These are phyloP conservation scores for Cylindrodendrum hubeiense DNA, from an alignment of 2,329 filamentous ascomycete genomes.

Conservation along the genomic window DNA sequence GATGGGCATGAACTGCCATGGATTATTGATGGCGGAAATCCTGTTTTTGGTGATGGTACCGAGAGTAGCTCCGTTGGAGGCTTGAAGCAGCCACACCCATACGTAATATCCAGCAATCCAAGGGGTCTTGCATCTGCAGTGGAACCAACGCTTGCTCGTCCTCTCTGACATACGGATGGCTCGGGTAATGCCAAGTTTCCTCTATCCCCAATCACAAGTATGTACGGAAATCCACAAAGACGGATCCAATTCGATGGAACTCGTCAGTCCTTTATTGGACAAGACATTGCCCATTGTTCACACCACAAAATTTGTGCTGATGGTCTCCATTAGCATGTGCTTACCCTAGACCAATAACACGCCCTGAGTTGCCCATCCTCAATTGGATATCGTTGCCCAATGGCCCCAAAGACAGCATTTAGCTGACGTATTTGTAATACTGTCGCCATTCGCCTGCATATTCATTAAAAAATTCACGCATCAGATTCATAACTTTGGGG, in stretches of 20 bases:
- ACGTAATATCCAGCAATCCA: not conserved
- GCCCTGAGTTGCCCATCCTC: not conserved
- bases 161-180: slow-evolving; percentile 10
- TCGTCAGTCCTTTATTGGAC: not conserved
- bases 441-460: no score
- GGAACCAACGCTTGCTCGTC: not conserved
- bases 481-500: no score
- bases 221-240: not conserved
- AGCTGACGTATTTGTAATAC: not conserved
- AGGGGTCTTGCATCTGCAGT: not conserved
- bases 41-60: not conserved
- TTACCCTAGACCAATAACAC: not conserved
- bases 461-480: no score
- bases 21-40: not conserved
- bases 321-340: not conserved
- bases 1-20: not conserved
- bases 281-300: not conserved
- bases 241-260: not conserved
- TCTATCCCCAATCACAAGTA: not conserved
- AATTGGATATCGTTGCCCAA: not conserved
- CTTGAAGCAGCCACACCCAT: not conserved
- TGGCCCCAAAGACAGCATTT: not conserved
- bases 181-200: slow-evolving; percentile 22
- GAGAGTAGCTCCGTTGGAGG: not conserved
- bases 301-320: not conserved